Base-by-base conservation (phyloP, 1,284 basidiomycete genomes). In the Phlebopus sp. region DNA sequence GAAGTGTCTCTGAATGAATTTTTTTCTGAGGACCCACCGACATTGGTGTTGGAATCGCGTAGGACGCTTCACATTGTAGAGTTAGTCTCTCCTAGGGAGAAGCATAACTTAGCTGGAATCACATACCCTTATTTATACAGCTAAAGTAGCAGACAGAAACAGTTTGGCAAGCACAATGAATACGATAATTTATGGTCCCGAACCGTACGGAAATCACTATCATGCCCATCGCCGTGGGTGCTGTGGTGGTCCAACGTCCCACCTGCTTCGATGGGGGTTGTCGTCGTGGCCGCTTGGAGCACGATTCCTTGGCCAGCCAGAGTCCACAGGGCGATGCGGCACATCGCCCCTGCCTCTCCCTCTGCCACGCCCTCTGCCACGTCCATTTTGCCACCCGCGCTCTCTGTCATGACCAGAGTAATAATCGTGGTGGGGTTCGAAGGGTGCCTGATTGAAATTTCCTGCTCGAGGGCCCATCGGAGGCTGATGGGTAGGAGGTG, bases 271-370 rank as follows among this genome's bases (percentile, higher is more conserved):
- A 6, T 62, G 39, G 10, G 46, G 45, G 5, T 51, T 43, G 37
- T 50, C 49, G n/a, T 46, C 53, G 4, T 39, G 37, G 25, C 62
- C 54, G 31, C 42, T 52, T n/a, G 51, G 41, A 14, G 40, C 37
- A 37, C 65, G 63, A 54, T 54, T 55, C 46, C 78, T 68, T 40
- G 69, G 69, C 82, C 82, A 84, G 5, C 81, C 82, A 32, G 78
- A 72, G 55, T 84, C 82, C n/a, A 76, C 65, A 27, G 74, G 64
- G 49, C 72, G 66, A n/a, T 66, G 61, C 15, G 62, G 50, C 47
- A 57, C 65, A 42, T 69, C 64, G 14, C 68, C 63, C 17, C 72
- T 59, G 1, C 73, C 70, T 39, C 77, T 57, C 14, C 70, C 66
- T 11, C 72, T 57, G 7, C 68, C 65, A 10, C 73, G 52, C 9